phyloP scores from a whole-genome alignment of 2,329 filamentous ascomycete species.

The Ascocoryne sarcoides region DNA sequence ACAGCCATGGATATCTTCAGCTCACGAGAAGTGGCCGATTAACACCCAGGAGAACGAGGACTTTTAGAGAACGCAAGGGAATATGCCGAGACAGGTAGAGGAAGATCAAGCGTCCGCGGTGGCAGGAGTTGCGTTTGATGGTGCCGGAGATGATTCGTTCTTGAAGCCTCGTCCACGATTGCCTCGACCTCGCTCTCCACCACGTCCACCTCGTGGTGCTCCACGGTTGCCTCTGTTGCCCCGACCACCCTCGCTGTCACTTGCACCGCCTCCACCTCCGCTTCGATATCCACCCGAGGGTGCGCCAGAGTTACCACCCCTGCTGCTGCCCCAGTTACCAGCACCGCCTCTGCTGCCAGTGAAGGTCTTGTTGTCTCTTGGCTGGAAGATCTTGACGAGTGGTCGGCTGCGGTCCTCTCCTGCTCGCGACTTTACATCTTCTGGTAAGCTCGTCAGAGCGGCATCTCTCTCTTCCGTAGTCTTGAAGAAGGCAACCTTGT shows the following conservation, averaged over 20 bases:
- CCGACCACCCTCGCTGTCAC: conserved; percentile 57
- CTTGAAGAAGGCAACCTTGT: conserved; percentile 82
- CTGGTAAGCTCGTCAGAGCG: conserved; percentile 65
- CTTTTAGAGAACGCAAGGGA: conserved; percentile 25
- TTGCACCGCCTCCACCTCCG: conserved; percentile 72
- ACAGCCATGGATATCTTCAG: conserved; percentile 20
- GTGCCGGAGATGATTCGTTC: conserved; percentile 43
- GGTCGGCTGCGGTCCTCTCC: conserved; percentile 68
- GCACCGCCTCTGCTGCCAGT: conserved; percentile 52
- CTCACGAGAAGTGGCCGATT: conserved; percentile 25
- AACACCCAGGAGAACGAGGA: conserved; percentile 24
- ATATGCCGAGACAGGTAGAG: conserved; percentile 13
- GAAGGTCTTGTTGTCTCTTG: conserved; percentile 48
- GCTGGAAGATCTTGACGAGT: conserved; percentile 74
- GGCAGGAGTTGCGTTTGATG: conserved; percentile 41
- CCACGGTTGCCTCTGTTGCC: conserved; percentile 49
- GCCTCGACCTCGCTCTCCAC: conserved; percentile 43
- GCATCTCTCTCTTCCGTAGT: conserved; percentile 70
- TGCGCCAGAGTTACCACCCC: conserved; percentile 48
- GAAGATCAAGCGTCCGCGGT: conserved; percentile 27
- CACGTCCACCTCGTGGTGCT: conserved; percentile 43
- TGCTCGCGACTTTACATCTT: conserved; percentile 64
- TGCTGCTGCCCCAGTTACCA: conserved; percentile 58
- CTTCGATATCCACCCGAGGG: conserved; percentile 72
- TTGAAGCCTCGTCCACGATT: conserved; percentile 46